A percentile compares a stretch with the other conserved stretches of the same genome.
These are phyloP conservation scores for Pythium utonaiense DNA, from an alignment of 352 stramenopile species.

Conservation along the genomic window DNA sequence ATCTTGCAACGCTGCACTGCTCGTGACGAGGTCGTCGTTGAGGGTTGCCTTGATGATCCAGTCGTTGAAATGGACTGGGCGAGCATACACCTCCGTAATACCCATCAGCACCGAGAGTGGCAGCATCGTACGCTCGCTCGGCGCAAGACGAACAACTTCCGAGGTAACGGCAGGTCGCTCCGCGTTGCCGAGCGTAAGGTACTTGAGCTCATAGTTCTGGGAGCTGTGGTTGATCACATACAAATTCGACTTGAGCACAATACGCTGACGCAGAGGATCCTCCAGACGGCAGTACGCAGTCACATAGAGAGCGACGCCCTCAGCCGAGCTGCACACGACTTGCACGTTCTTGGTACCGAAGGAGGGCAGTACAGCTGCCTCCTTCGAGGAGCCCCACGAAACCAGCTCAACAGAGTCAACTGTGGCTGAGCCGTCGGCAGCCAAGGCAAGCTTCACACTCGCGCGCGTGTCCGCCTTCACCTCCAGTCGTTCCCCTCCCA, in stretches of 20 bases:
- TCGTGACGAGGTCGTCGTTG: conserved; percentile 77
- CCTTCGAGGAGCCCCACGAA: conserved; percentile 49
- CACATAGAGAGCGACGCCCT: conserved; percentile 54
- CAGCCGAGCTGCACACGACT: conserved; percentile 25
- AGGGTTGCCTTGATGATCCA: conserved; percentile 75
- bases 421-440: conserved; percentile 30
- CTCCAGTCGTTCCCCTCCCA: conserved; percentile 36
- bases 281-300: conserved; percentile 70
- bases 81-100: conserved; percentile 79
- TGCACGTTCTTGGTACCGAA: conserved; percentile 67
- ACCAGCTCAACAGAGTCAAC: conserved; percentile 54
- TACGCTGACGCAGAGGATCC: conserved; percentile 49
- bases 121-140: conserved; percentile 54
- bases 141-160: conserved; percentile 49
- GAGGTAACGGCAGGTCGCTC: conserved; percentile 48
- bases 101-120: conserved; percentile 75
- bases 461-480: conserved; percentile 43
- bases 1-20: conserved; percentile 44
- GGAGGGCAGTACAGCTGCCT: conserved; percentile 34
- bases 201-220: conserved; percentile 72
- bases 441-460: conserved; percentile 30
- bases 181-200: conserved; percentile 52
- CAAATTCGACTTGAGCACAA: conserved; percentile 78
- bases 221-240: conserved; percentile 81
- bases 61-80: conserved; percentile 54